Evolutionary conservation across 768 basidiomycete species (phyloP).

Genomic region (Pulveroboletus sp.): DNA sequence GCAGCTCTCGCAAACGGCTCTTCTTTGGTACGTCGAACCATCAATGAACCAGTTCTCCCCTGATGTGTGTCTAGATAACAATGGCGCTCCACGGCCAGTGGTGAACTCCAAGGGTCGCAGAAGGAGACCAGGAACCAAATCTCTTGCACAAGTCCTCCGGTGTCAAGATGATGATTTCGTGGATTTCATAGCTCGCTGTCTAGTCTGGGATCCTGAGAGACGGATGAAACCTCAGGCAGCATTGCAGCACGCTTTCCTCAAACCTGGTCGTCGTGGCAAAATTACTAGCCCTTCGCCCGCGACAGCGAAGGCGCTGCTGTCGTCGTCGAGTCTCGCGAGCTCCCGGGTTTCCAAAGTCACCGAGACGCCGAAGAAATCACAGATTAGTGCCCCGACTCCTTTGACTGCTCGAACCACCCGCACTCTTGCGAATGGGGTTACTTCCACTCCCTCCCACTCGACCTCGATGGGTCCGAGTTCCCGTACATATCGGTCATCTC

Average conservation of each 20-base stretch:
- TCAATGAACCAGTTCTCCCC: background rate
- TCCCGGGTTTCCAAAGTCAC: constrained; percentile 52
- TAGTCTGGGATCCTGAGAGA: constrained; percentile 97
- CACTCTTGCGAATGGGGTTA: constrained; percentile 44
- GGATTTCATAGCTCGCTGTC: constrained; percentile 94
- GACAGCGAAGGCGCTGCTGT: constrained; percentile 52
- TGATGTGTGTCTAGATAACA: constrained; percentile 60
- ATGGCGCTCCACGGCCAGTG: constrained; percentile 87
- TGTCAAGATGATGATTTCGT: constrained; percentile 94
- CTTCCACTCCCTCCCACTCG: constrained; percentile 58
- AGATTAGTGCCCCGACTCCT: constrained; percentile 86
- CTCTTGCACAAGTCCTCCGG: constrained; percentile 81
- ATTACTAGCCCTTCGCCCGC: constrained; percentile 39
- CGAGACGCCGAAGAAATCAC: constrained; percentile 83
- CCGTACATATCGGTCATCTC: constrained; percentile 64
- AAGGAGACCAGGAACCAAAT: constrained; percentile 87
- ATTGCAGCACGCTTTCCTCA: constrained; percentile 85
- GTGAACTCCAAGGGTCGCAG: constrained; percentile 96
- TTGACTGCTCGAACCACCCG: constrained; percentile 73
- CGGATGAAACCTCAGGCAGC: constrained; percentile 92
- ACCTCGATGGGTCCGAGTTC: constrained; percentile 58
- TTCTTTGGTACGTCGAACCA: constrained; percentile 77
- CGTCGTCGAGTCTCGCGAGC: constrained; percentile 51
- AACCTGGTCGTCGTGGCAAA: constrained; percentile 58
- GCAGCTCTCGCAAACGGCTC: constrained; percentile 87